Evolutionary conservation across 2,329 filamentous ascomycete species (phyloP), one percentile per base, ranked within the genome.

Genomic region (Cercospora sp.): DNA sequence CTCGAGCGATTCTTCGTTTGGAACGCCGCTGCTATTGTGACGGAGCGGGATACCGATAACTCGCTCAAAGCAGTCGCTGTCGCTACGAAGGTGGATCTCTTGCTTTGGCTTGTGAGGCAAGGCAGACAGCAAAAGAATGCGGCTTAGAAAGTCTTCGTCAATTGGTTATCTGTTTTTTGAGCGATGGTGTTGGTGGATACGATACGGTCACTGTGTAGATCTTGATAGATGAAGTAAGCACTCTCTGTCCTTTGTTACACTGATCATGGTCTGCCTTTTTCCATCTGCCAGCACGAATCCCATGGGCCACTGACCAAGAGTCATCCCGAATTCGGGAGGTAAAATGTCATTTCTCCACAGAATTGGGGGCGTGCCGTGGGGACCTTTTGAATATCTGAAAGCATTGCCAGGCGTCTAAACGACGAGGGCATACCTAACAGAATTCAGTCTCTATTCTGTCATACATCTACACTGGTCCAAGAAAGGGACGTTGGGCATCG

Each of bases 11-110:
- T 99, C 82, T 93, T 98, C 72, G 93, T 98, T 82, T 98, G 95
- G 93, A 98, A 99, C 81, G 95, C 91, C 73, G 94, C 95, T 0
- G 95, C 95, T 0, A 89, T 99, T 60, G 93, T 99, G 3, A 99
- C 94, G 0, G 94, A 98, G 79, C 86, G 87, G 73, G 83, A 30
- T 36, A 82, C 82, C 48, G 85, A 86, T 68, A 87, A 71, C 7
- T 65, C 63, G 2, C 68, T 89, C 73, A 96, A 92, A 84, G 93
- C 96, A 1, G 84, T 95, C 60, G 95, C 93, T 7, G 89, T 99
- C 8, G 94, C 96, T 7, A 98, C 95, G 33, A 99, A 99, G 86
- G 95, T 99, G 5, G 95, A 99, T 81, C 80, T 99, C 75, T 81
- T 99, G 75, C 93, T 90, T 51, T 99, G 92, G 90, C 89, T 99